Evolutionary conservation across 75 land plant species (phyloP).

Genomic region (Adiantum capillusveneris): DNA sequence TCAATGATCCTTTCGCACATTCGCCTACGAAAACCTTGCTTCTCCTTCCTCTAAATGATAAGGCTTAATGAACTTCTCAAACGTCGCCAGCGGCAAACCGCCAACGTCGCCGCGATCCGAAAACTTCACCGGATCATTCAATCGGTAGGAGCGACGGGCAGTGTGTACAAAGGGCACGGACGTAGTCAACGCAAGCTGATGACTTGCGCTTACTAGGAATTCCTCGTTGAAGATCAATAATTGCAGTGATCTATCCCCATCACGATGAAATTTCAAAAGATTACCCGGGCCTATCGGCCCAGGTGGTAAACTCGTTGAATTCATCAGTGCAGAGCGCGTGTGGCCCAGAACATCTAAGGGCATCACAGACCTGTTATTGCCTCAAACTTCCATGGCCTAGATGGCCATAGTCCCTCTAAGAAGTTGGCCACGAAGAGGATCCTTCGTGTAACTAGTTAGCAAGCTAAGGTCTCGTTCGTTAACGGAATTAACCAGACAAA

Average conservation of each 20-base stretch:
- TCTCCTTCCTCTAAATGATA: no score
- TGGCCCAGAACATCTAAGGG: slow-evolving; percentile 21
- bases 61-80: no score
- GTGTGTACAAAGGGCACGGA: slow-evolving; percentile 17
- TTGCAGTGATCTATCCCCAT: slow-evolving; percentile 33
- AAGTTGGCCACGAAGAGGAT: slow-evolving; percentile 7
- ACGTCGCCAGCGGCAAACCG: slow-evolving; percentile 14
- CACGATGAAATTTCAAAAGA: slow-evolving; percentile 30
- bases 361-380: slow-evolving; percentile 7
- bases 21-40: no score
- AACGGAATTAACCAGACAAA: slow-evolving; percentile 37
- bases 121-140: slow-evolving; percentile 24
- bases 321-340: slow-evolving; percentile 23
- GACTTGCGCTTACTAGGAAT: slow-evolving; percentile 29
- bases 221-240: slow-evolving; percentile 36
- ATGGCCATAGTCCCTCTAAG: slow-evolving; percentile 6
- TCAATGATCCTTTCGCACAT: no score
- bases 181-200: slow-evolving; percentile 18
- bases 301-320: slow-evolving; percentile 23
- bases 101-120: slow-evolving; percentile 8
- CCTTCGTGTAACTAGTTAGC: slow-evolving; percentile 25
- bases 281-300: slow-evolving; percentile 21
- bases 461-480: slow-evolving; percentile 45
- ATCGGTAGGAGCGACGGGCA: slow-evolving; percentile 18
- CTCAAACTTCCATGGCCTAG: slow-evolving; percentile 8